A percentile compares a stretch with the other conserved stretches of the same genome.
These are phyloP conservation scores for Pseudogymnoascus destructans DNA, from an alignment of 2,329 filamentous ascomycete species.

Conservation along the genomic window DNA sequence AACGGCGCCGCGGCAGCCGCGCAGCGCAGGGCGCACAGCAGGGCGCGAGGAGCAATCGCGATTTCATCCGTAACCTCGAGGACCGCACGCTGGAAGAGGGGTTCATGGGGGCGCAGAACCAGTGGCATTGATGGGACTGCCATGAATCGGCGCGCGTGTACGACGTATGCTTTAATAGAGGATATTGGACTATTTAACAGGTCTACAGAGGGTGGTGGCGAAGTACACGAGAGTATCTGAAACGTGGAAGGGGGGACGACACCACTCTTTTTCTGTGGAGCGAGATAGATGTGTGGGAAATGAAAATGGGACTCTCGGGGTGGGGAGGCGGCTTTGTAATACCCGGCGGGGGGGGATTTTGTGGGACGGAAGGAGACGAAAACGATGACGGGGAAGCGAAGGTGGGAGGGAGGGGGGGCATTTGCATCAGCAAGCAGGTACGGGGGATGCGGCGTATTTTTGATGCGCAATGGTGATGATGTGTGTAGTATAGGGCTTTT, in stretches of 20 bases:
- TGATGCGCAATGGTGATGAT: not conserved
- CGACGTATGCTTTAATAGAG: conserved; percentile 2
- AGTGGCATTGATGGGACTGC: conserved; percentile 47
- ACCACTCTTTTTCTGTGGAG: not conserved
- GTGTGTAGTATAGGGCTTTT: conserved; percentile 3
- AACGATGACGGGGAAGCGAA: not conserved
- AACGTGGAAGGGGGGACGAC: not conserved
- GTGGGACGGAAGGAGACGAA: not conserved
- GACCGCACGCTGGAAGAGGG: conserved; percentile 90
- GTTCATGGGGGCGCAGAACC: conserved; percentile 53
- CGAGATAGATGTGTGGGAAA: not conserved
- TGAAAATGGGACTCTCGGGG: not conserved
- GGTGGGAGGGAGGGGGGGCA: not conserved
- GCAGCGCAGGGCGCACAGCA: conserved; percentile 44
- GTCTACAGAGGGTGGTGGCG: not conserved
- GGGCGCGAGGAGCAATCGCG: conserved; percentile 48
- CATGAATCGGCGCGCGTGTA: conserved; percentile 1
- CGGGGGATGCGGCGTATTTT: conserved; percentile 3
- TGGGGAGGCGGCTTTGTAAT: conserved; percentile 1
- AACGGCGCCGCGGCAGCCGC: conserved; percentile 65
- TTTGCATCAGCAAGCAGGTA: conserved; percentile 6
- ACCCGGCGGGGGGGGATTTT: not conserved
- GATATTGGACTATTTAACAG: conserved; percentile 7
- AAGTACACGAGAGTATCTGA: conserved; percentile 2
- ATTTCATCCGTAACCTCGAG: conserved; percentile 91